Evolutionary conservation across 2,329 filamentous ascomycete species (phyloP), one percentile per base, ranked within the genome.

Genomic region (Arthroderma uncinatum): DNA sequence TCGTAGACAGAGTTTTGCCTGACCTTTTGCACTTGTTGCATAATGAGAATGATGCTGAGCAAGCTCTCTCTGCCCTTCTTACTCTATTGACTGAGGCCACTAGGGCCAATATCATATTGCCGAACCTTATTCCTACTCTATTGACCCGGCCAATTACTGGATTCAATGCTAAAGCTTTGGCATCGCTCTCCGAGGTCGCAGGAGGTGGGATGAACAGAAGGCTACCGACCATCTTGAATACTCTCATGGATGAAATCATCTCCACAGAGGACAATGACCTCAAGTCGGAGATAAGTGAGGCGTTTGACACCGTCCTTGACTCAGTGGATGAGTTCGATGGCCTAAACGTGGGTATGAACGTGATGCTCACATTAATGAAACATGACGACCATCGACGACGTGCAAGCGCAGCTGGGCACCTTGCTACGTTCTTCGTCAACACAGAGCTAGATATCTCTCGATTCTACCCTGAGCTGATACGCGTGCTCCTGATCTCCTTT

Each of bases 271-370:
- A 96, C 57, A 85, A 87, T n/a, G 78, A 79, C 2, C 82, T 95
- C 36, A 82, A 79, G 25, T 73, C 73, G 42, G 91, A 97, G 60
- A 79, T 98, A 9, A 82, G 87, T 63, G 75, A 76, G 53, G 87
- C 93, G 0, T 93, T 98, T 65, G 89, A 96, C 69, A 88, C 87
- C 0, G 89, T 98, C 4, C 79, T 98, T 59, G 77, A 92, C 54
- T 95, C 91, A 19, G 90, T 97, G 59, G 93, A 98, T 70, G 93
- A 97, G 70, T 95, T 84, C 64, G 93, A 98, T 73, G 93, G 94
- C 54, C 80, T 98, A 36, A 97, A 96, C 69, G 93, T 88, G 7
- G 85, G 89, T 60, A 97, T 98, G 89, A 95, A 88, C 66, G 89
- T 93, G 37, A 86, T 98, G 75, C 77, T 97, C 48, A 80, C 85